These are phyloP conservation scores for Melampsora americana DNA, from an alignment of 1,284 basidiomycete species.

Conservation along the genomic window DNA sequence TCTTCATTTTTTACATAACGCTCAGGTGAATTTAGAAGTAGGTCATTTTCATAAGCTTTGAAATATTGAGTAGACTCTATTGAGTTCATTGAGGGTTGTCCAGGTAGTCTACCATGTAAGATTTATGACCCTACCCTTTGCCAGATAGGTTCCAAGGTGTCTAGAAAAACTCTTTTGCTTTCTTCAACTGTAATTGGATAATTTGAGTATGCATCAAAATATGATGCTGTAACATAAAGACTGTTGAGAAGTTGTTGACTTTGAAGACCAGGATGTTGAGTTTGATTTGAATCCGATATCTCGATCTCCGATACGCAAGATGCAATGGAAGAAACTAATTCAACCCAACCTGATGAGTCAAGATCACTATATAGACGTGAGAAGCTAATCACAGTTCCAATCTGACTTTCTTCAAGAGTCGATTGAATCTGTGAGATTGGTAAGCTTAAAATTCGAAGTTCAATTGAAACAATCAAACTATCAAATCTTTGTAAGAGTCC, in stretches of 20 bases:
- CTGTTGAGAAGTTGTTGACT: constrained; percentile 24
- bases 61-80: not conserved
- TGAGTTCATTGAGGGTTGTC: not conserved
- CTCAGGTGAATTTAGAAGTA: too few species aligned
- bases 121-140: constrained; percentile 28
- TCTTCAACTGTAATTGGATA: constrained; percentile 8
- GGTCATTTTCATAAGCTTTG: too few species aligned
- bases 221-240: constrained; percentile 15
- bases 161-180: constrained; percentile 22
- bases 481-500: constrained; percentile 10
- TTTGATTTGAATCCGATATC: not conserved
- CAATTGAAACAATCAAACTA: constrained; percentile 28
- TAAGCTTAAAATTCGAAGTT: constrained; percentile 19
- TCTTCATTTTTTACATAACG: not conserved
- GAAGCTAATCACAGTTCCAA: constrained; percentile 12
- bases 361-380: constrained; percentile 20
- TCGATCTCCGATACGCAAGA: constrained; percentile 3
- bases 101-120: constrained; percentile 26
- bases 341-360: constrained; percentile 24
- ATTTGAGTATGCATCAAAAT: constrained; percentile 23
- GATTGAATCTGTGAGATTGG: constrained; percentile 4
- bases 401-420: not conserved
- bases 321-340: constrained; percentile 10
- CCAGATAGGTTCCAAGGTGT: constrained; percentile 29
- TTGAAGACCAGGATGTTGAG: not conserved